Evolutionary conservation across 2,329 filamentous ascomycete species (phyloP).

Genomic region (Mariannaea sp.): DNA sequence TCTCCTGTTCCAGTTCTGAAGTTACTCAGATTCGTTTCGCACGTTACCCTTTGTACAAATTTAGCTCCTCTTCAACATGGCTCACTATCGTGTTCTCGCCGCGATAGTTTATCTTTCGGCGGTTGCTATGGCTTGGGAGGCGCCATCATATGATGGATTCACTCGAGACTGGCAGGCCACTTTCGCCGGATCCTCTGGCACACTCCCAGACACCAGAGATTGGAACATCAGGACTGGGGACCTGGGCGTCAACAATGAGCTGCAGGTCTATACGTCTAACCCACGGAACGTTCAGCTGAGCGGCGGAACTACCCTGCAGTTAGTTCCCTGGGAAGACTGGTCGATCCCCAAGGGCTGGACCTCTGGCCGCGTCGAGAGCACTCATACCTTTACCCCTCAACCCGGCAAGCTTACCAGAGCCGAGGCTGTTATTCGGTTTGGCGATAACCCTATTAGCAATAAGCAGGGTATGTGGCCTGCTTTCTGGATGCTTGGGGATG

Average conservation of each 20-base stretch:
- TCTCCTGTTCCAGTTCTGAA: too few relatives aligned
- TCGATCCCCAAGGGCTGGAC: slow-evolving; percentile 52
- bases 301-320: slow-evolving; percentile 55
- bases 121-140: slow-evolving; percentile 42
- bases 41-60: too few relatives aligned
- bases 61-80: slow-evolving; percentile 24
- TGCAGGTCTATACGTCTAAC: slow-evolving; percentile 54
- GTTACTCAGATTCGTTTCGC: too few relatives aligned
- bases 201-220: slow-evolving; percentile 39
- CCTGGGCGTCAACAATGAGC: slow-evolving; percentile 57
- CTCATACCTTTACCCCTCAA: slow-evolving; percentile 51
- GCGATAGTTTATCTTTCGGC: slow-evolving; percentile 38
- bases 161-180: slow-evolving; percentile 49
- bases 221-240: slow-evolving; percentile 51
- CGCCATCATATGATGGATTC: slow-evolving; percentile 48
- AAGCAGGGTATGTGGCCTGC: slow-evolving; percentile 64
- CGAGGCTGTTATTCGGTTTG: slow-evolving; percentile 55
- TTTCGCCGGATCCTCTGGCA: slow-evolving; percentile 47
- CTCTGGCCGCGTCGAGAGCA: slow-evolving; percentile 59
- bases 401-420: slow-evolving; percentile 53
- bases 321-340: slow-evolving; percentile 52
- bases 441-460: slow-evolving; percentile 43
- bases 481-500: slow-evolving; percentile 61
- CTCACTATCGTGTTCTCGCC: slow-evolving; percentile 24
- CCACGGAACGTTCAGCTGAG: slow-evolving; percentile 55